phyloP scores from a whole-genome alignment of 257 asterid species.

The Eustoma russellianum region DNA sequence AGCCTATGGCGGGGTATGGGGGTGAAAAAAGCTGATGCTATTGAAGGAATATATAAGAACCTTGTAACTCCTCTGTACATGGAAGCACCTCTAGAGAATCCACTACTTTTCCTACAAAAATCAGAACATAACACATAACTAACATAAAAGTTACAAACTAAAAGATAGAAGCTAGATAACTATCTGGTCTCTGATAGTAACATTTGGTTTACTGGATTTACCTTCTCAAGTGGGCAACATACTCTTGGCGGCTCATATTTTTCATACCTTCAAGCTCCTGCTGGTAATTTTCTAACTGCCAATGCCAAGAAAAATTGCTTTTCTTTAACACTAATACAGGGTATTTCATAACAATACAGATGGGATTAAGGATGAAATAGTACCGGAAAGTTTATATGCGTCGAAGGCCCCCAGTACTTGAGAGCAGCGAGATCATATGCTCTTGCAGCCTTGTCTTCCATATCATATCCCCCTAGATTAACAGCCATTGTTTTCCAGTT shows the following conservation, averaged over 20 bases:
- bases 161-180: too few species aligned
- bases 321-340: too few species aligned
- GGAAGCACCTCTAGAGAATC: slow-evolving; percentile 41
- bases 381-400: slow-evolving; percentile 79
- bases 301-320: too few species aligned
- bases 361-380: neutral
- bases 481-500: too few species aligned
- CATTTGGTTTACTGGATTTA: too few species aligned
- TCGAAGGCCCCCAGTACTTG: slow-evolving; percentile 87
- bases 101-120: slow-evolving; percentile 31
- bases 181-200: too few species aligned
- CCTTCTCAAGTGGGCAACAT: slow-evolving; percentile 86
- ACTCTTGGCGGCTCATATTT: slow-evolving; percentile 83
- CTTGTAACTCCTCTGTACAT: slow-evolving; percentile 45
- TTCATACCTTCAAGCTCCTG: slow-evolving; percentile 84
- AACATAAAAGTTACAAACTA: too few species aligned
- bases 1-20: too few species aligned
- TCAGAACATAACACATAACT: too few species aligned
- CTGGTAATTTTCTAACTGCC: slow-evolving; percentile 65
- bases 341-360: too few species aligned
- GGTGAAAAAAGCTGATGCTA: too few species aligned
- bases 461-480: slow-evolving; percentile 71
- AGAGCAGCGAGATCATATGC: slow-evolving; percentile 95
- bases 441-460: slow-evolving; percentile 98
- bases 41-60: slow-evolving; percentile 5